Evolutionary conservation across 805 yeast genomes (phyloP).

Genomic region (Maudiozyma barnettii): DNA sequence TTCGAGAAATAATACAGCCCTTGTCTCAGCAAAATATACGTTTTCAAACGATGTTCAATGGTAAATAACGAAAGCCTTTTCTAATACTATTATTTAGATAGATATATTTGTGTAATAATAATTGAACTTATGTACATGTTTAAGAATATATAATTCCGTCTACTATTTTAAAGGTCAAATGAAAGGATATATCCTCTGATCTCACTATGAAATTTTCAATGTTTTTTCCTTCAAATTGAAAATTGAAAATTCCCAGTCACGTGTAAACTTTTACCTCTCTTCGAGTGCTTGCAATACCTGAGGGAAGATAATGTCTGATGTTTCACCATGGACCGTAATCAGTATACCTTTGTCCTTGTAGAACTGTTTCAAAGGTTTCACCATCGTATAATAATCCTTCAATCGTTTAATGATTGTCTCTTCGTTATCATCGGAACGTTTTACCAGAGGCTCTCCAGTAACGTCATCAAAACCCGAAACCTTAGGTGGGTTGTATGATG

Average conservation of each 20-base stretch:
- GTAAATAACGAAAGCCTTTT: too few species aligned
- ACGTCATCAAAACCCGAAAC: conserved; percentile 72
- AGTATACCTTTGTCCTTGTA: conserved; percentile 45
- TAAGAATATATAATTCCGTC: too few species aligned
- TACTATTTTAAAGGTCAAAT: too few species aligned
- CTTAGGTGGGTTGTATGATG: conserved; percentile 84
- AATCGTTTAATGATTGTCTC: conserved; percentile 62
- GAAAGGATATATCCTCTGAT: neutral
- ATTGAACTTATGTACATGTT: too few species aligned
- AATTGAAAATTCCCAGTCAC: neutral
- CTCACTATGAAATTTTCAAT: too few species aligned
- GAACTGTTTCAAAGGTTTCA: conserved; percentile 57
- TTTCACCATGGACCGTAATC: conserved; percentile 56
- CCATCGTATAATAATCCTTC: conserved; percentile 46
- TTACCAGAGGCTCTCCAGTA: conserved; percentile 77
- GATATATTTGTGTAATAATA: too few species aligned
- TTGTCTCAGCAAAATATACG: too few species aligned
- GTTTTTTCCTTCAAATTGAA: neutral
- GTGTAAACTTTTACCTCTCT: neutral
- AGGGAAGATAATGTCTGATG: conserved; percentile 80
- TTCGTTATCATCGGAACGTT: conserved; percentile 76
- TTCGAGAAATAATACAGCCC: neutral
- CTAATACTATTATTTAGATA: too few species aligned
- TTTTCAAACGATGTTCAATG: too few species aligned
- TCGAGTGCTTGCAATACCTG: conserved; percentile 32